These are phyloP conservation scores for Boechera divaricarpa DNA, from an alignment of 345 rosid genomes.

Conservation along the genomic window DNA sequence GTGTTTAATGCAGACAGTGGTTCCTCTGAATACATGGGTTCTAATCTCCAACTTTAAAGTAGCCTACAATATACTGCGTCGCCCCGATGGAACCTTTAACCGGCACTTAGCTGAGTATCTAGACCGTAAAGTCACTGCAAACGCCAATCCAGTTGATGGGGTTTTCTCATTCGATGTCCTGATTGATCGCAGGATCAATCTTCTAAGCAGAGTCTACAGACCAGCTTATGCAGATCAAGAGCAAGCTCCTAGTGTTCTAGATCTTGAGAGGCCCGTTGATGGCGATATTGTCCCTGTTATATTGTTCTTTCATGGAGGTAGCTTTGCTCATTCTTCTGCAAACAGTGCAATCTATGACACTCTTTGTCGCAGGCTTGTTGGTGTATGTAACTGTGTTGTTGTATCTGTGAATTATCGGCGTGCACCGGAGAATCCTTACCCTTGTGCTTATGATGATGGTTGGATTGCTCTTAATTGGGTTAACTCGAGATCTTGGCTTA, in stretches of 20 bases:
- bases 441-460: constrained; percentile 92
- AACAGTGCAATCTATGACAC: constrained; percentile 82
- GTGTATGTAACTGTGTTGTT: constrained; percentile 71
- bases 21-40: constrained; percentile 90
- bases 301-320: constrained; percentile 92
- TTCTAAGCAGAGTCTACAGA: constrained; percentile 70
- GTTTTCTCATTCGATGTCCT: constrained; percentile 83
- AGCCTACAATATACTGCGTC: constrained; percentile 80
- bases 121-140: constrained; percentile 79
- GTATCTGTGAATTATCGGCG: constrained; percentile 91
- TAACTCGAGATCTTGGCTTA: constrained; percentile 75
- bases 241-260: constrained; percentile 47
- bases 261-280: constrained; percentile 75
- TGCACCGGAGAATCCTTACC: constrained; percentile 83
- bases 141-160: constrained; percentile 73
- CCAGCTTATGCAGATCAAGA: constrained; percentile 57
- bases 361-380: constrained; percentile 79
- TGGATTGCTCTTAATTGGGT: constrained; percentile 87
- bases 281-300: constrained; percentile 74
- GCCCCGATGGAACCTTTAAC: constrained; percentile 89
- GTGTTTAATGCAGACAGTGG: constrained; percentile 64
- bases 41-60: constrained; percentile 88
- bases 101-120: constrained; percentile 94
- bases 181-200: constrained; percentile 62
- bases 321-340: constrained; percentile 89